A percentile compares a stretch with the other conserved stretches of the same genome.
Evolutionary conservation across 2,329 filamentous ascomycete genomes (phyloP).

Genomic region (Neoscytalidium dimidiatum): DNA sequence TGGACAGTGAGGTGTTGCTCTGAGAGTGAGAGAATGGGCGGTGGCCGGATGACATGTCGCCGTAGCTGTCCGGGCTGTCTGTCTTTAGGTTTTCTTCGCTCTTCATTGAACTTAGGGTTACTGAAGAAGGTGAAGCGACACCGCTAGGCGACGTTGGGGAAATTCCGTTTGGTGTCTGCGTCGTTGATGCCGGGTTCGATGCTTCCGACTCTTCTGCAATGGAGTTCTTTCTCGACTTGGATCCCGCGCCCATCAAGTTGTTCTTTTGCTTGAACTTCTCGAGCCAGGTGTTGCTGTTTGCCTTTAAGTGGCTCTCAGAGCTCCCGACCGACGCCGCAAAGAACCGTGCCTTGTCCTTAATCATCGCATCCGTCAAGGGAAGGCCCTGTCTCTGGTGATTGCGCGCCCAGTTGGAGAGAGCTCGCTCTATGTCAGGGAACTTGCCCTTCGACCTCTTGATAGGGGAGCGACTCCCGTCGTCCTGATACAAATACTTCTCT

Average conservation of each 20-base stretch:
- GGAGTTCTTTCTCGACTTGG: conserved; percentile 56
- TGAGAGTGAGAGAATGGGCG: conserved; percentile 65
- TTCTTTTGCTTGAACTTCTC: conserved; percentile 96
- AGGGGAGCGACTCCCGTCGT: conserved; percentile 76
- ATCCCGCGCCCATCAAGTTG: conserved; percentile 53
- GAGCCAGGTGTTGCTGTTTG: conserved; percentile 76
- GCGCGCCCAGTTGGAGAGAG: conserved; percentile 81
- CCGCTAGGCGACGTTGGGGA: conserved; percentile 74
- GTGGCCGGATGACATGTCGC: conserved; percentile 63
- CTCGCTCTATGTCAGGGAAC: conserved; percentile 87
- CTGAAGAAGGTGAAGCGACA: conserved; percentile 66
- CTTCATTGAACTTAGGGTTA: conserved; percentile 62
- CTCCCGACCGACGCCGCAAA: conserved; percentile 75
- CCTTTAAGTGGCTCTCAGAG: conserved; percentile 70
- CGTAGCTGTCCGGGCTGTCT: conserved; percentile 58
- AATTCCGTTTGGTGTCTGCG: conserved; percentile 64
- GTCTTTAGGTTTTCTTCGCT: conserved; percentile 68
- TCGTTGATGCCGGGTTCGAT: conserved; percentile 58
- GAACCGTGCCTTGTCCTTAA: conserved; percentile 79
- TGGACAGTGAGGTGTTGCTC: conserved; percentile 66
- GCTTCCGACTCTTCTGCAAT: conserved; percentile 67
- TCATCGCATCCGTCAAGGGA: conserved; percentile 74
- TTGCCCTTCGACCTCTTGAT: conserved; percentile 83
- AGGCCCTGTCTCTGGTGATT: conserved; percentile 78
- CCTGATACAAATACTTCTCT: conserved; percentile 86